phyloP scores from a whole-genome alignment of 2,329 filamentous ascomycete species.

The Scedosporium apiospermum region DNA sequence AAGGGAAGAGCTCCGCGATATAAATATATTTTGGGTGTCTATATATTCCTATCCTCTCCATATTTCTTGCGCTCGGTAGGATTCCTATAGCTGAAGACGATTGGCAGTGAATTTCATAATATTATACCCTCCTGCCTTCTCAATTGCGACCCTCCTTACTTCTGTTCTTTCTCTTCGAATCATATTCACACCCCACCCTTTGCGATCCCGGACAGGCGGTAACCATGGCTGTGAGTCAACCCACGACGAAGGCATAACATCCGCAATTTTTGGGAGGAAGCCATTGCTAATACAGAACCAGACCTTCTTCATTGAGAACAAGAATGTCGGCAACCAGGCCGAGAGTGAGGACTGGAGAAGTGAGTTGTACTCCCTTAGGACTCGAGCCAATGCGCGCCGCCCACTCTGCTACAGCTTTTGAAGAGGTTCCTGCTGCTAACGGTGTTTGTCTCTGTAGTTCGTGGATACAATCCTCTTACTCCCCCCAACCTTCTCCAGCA shows the following conservation, averaged over 20 bases:
- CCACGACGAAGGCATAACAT: background rate
- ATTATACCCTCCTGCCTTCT: background rate
- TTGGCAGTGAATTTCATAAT: background rate
- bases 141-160: background rate
- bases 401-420: background rate
- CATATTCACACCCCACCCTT: background rate
- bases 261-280: background rate
- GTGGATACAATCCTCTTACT: slow-evolving; percentile 87
- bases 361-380: slow-evolving; percentile 32
- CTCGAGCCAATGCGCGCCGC: slow-evolving; percentile 8
- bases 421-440: background rate
- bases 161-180: background rate
- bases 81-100: background rate
- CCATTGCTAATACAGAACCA: background rate
- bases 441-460: slow-evolving; percentile 40
- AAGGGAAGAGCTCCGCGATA: background rate
- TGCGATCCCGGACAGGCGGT: background rate
- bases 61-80: background rate
- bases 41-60: background rate
- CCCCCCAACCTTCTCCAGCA: slow-evolving; percentile 91
- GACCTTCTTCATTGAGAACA: slow-evolving; percentile 7
- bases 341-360: slow-evolving; percentile 76
- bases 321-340: slow-evolving; percentile 62
- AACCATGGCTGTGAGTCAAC: slow-evolving; percentile 4
- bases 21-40: background rate